A percentile compares a stretch with the other conserved stretches of the same genome.
Evolutionary conservation across 345 rosid genomes (phyloP).

Genomic region (Erysimum cheiranthoides): DNA sequence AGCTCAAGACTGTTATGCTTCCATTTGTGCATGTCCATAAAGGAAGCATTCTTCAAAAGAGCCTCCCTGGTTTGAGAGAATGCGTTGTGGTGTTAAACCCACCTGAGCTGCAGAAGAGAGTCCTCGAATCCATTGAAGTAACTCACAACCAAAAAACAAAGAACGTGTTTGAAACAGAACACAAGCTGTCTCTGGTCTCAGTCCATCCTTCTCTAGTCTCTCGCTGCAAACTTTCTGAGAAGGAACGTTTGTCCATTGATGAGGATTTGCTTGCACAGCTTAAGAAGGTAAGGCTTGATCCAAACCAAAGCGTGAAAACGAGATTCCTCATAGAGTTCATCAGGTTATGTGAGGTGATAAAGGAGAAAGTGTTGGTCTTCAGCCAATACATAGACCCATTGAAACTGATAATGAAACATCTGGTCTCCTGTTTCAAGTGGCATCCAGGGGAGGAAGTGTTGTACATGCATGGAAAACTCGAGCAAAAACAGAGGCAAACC

Average conservation of each 20-base stretch:
- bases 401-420: conserved; percentile 53
- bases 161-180: conserved; percentile 44
- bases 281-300: conserved; percentile 37
- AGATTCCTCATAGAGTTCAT: conserved; percentile 61
- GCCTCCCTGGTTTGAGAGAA: conserved; percentile 69
- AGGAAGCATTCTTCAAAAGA: conserved; percentile 70
- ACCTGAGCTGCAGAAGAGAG: conserved; percentile 46
- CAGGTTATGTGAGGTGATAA: conserved; percentile 41
- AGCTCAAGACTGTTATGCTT: conserved; percentile 42
- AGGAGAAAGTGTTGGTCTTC: conserved; percentile 73
- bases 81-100: conserved; percentile 49
- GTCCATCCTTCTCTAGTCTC: conserved; percentile 70
- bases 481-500: conserved; percentile 51
- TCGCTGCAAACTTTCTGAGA: conserved; percentile 37
- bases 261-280: conserved; percentile 44
- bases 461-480: conserved; percentile 56
- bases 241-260: conserved; percentile 23
- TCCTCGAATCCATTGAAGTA: conserved; percentile 41
- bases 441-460: conserved; percentile 51
- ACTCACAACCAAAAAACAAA: conserved; percentile 32
- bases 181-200: conserved; percentile 55
- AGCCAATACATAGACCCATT: conserved; percentile 64
- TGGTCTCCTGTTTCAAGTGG: conserved; percentile 53
- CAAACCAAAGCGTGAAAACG: conserved; percentile 62
- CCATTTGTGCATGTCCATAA: conserved; percentile 82